Evolutionary conservation across 768 basidiomycete genomes (phyloP).

Genomic region (Agrocybe pediades): DNA sequence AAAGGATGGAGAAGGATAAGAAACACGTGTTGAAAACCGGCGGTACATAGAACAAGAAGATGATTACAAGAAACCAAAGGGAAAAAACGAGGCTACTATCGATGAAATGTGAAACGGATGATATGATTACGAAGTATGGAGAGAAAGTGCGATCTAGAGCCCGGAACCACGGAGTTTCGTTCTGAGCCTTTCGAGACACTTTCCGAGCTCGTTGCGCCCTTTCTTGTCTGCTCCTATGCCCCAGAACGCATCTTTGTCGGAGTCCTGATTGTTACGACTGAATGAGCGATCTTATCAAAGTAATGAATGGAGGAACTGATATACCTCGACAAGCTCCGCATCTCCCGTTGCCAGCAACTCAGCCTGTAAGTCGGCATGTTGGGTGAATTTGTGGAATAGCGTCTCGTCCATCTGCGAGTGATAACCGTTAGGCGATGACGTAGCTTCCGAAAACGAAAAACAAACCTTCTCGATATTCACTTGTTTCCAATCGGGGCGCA

Average conservation of each 20-base stretch:
- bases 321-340: constrained; percentile 69
- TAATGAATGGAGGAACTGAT: constrained; percentile 9
- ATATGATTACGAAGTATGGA: background rate
- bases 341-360: constrained; percentile 67
- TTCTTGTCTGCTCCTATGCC: constrained; percentile 66
- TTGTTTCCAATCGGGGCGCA: constrained; percentile 67
- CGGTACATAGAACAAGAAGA: constrained; percentile 15
- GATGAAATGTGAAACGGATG: constrained; percentile 11
- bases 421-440: background rate
- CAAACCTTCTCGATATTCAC: constrained; percentile 67
- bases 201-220: constrained; percentile 77
- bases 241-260: constrained; percentile 80
- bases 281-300: constrained; percentile 3
- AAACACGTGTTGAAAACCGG: constrained; percentile 30
- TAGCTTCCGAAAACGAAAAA: background rate
- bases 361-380: constrained; percentile 59
- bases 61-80: constrained; percentile 11
- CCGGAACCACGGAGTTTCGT: constrained; percentile 45
- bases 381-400: constrained; percentile 69
- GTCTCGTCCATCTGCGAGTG: constrained; percentile 61
- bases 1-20: constrained; percentile 7
- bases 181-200: constrained; percentile 65
- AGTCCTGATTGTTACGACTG: constrained; percentile 49
- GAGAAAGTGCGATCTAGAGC: constrained; percentile 10
- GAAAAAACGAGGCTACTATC: constrained; percentile 30